These are phyloP conservation scores for Bombardia bombarda DNA, from an alignment of 495 filamentous ascomycete species.

Conservation along the genomic window DNA sequence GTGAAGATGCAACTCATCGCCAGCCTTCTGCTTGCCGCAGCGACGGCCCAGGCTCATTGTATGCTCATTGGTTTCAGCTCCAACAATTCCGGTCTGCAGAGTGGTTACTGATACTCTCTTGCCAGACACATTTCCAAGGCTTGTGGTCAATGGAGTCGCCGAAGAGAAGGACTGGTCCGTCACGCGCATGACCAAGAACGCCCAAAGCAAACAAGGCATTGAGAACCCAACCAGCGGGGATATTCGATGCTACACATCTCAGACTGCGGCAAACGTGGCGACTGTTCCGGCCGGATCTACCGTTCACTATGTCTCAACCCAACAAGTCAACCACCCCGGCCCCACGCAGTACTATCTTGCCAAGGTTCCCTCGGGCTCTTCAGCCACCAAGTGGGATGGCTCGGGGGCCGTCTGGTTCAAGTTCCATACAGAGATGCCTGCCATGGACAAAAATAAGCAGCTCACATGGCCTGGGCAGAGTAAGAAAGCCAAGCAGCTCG, in stretches of 20 bases:
- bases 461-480: slow-evolving; percentile 32
- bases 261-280: slow-evolving; percentile 27
- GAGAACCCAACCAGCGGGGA: slow-evolving; percentile 31
- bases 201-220: slow-evolving; percentile 31
- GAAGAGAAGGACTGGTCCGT: slow-evolving; percentile 34
- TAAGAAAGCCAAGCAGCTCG: slow-evolving; percentile 3
- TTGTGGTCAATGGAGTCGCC: slow-evolving; percentile 30
- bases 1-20: too few species aligned
- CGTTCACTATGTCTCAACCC: slow-evolving; percentile 37
- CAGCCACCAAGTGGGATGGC: slow-evolving; percentile 40
- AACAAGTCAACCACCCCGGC: slow-evolving; percentile 40
- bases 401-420: slow-evolving; percentile 45
- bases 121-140: slow-evolving; percentile 32
- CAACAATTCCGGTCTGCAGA: too few species aligned
- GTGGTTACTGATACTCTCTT: too few species aligned
- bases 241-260: slow-evolving; percentile 39
- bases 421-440: slow-evolving; percentile 36
- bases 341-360: slow-evolving; percentile 41
- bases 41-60: too few species aligned
- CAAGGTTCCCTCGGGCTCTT: slow-evolving; percentile 34
- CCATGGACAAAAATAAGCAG: slow-evolving; percentile 30
- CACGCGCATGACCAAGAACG: slow-evolving; percentile 35
- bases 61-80: too few species aligned
- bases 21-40: too few species aligned
- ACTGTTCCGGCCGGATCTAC: slow-evolving; percentile 35